Evolutionary conservation across 1,284 basidiomycete species (phyloP), one percentile per base, ranked within the genome.

Genomic region (Coniophora puteana): DNA sequence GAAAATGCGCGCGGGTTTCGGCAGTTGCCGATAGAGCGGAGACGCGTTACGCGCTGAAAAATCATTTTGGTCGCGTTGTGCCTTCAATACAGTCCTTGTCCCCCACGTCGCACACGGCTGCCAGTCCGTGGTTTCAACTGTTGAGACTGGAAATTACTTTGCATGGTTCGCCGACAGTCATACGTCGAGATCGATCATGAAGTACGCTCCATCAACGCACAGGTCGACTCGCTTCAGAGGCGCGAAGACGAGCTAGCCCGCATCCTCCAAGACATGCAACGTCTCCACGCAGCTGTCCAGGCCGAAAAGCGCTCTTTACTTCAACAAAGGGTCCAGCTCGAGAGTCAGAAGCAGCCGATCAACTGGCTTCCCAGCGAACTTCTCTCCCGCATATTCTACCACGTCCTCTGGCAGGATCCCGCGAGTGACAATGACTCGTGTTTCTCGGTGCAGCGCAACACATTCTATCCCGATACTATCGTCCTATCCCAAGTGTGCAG

Each of bases 291-390:
- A 30, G 60, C 63, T 3, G 53, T 67, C 12, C 50, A 48, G 16
- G 49, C 43, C 20, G 64, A 74, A 50, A 62, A 51, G 36, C 46
- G 47, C 32, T 45, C 42, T 0, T 47, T 69, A n/a, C 51, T 54
- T 33, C 45, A 40, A 18, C 54, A 59, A 48, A 53, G 56, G 28
- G 48, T 48, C 32, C 58, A 61, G 2, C 53, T 77, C 20, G 54
- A 68, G 33, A 59, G 55, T 10, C 59, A 66, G 49, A 64, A 57
- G 32, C 57, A 66, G 17, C 74, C 73, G 12, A 61, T 75, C 41
- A 67, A 72, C 46, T 69, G 67, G 66, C 63, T 77, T 25, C 75
- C 75, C 6, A 46, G 61, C 14, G 75, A 78, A 48, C 54, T 77
- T 13, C 62, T 78, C n/a, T n/a, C n/a, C n/a, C n/a, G n/a, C n/a